phyloP scores from a whole-genome alignment of 208 protist genomes.

The Trypanosoma lewisi region DNA sequence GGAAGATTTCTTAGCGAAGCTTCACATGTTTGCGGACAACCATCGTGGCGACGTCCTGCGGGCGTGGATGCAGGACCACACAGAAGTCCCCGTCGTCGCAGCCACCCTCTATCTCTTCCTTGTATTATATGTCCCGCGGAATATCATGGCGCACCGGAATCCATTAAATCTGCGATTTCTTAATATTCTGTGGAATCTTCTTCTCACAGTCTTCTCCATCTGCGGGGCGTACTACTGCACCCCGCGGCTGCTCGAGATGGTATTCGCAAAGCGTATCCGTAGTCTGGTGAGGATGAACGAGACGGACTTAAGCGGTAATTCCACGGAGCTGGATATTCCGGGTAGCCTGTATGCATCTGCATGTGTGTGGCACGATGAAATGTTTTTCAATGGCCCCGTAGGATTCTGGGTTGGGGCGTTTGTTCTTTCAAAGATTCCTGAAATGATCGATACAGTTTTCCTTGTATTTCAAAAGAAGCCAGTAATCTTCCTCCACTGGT shows the following conservation, averaged over 20 bases:
- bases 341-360: slow-evolving; percentile 41
- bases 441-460: slow-evolving; percentile 74
- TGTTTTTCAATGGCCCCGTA: slow-evolving; percentile 59
- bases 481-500: slow-evolving; percentile 88
- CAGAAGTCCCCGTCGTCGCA: slow-evolving; percentile 51
- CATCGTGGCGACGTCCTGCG: slow-evolving; percentile 41
- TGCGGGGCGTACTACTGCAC: slow-evolving; percentile 57
- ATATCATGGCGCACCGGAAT: slow-evolving; percentile 67
- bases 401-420: slow-evolving; percentile 63
- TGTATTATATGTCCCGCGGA: slow-evolving; percentile 56
- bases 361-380: slow-evolving; percentile 45
- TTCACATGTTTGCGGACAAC: slow-evolving; percentile 38
- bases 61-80: slow-evolving; percentile 53
- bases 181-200: slow-evolving; percentile 78
- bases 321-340: slow-evolving; percentile 23
- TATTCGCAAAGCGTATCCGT: slow-evolving; percentile 35
- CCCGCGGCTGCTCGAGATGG: slow-evolving; percentile 35
- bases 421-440: slow-evolving; percentile 74
- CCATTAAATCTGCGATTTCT: slow-evolving; percentile 46
- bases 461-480: slow-evolving; percentile 79
- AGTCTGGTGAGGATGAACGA: slow-evolving; percentile 10
- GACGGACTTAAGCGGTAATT: slow-evolving; percentile 13
- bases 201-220: slow-evolving; percentile 75
- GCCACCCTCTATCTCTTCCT: slow-evolving; percentile 52
- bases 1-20: no score